phyloP scores from a whole-genome alignment of 768 basidiomycete species.

The Lactarius evosmus region DNA sequence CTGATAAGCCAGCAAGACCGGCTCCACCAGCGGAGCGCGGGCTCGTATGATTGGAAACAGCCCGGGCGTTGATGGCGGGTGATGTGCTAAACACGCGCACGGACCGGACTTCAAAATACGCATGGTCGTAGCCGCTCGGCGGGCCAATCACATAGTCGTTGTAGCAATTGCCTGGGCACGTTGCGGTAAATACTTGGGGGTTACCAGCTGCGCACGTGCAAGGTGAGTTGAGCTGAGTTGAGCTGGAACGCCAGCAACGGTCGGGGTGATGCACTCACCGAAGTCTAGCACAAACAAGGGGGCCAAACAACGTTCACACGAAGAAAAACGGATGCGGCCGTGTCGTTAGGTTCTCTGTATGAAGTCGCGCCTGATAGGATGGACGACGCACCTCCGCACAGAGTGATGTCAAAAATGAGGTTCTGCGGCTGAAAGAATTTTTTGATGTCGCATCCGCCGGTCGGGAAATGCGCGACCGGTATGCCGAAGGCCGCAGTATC shows the following conservation, averaged over 20 bases:
- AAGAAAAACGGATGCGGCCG: too few species aligned
- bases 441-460: conserved; percentile 50
- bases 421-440: conserved; percentile 59
- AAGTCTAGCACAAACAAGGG: conserved; percentile 2
- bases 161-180: conserved; percentile 23
- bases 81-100: conserved; percentile 34
- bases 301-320: too few species aligned
- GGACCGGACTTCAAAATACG: conserved; percentile 43
- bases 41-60: background rate
- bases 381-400: conserved; percentile 50
- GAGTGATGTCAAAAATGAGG: conserved; percentile 71
- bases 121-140: conserved; percentile 35
- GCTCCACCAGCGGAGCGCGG: background rate
- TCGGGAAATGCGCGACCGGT: conserved; percentile 69
- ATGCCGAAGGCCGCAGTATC: conserved; percentile 57
- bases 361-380: background rate
- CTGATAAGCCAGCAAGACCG: background rate
- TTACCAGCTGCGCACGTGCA: conserved; percentile 14
- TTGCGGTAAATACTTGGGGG: conserved; percentile 10
- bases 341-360: too few species aligned
- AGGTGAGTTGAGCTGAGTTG: conserved; percentile 5
- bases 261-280: conserved; percentile 1
- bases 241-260: background rate
- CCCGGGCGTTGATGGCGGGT: background rate
- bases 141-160: conserved; percentile 39